phyloP scores from a whole-genome alignment of 352 stramenopile genomes.

The Nothophytophthora sp. region DNA sequence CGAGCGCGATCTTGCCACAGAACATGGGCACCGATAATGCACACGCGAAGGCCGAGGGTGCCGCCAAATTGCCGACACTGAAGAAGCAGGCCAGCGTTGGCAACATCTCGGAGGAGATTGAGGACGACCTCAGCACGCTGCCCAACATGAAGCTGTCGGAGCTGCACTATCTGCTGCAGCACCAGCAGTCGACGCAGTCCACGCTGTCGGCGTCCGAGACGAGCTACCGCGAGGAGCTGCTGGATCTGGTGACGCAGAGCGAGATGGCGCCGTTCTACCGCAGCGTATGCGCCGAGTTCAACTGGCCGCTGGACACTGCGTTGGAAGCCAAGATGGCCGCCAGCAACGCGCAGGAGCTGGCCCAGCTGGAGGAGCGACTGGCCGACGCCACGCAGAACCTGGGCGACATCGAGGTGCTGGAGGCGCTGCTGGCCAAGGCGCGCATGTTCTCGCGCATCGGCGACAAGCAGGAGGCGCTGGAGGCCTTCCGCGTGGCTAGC shows the following conservation, averaged over 20 bases:
- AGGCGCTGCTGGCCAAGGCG: constrained; percentile 93
- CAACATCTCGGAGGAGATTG: constrained; percentile 89
- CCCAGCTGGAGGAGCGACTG: constrained; percentile 84
- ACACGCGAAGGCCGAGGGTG: too few species aligned
- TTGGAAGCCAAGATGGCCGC: constrained; percentile 61
- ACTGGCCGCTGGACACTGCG: constrained; percentile 57
- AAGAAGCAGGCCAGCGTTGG: constrained; percentile 79
- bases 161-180: constrained; percentile 78
- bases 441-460: constrained; percentile 94
- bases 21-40: too few species aligned
- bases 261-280: constrained; percentile 87
- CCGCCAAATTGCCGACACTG: constrained; percentile 23
- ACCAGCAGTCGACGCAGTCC: constrained; percentile 48
- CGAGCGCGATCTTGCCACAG: too few species aligned
- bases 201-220: constrained; percentile 43
- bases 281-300: constrained; percentile 65
- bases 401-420: constrained; percentile 98
- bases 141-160: constrained; percentile 79
- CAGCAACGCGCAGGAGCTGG: constrained; percentile 71
- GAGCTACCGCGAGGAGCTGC: constrained; percentile 45
- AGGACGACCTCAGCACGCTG: constrained; percentile 76
- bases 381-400: constrained; percentile 95
- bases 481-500: constrained; percentile 90
- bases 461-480: constrained; percentile 90
- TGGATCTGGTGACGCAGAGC: constrained; percentile 60